Percentiles rank a stretch among this genome's conserved stretches.
These are phyloP conservation scores for Hypoxylon sp. DNA, from an alignment of 2,329 filamentous ascomycete species.

Conservation along the genomic window DNA sequence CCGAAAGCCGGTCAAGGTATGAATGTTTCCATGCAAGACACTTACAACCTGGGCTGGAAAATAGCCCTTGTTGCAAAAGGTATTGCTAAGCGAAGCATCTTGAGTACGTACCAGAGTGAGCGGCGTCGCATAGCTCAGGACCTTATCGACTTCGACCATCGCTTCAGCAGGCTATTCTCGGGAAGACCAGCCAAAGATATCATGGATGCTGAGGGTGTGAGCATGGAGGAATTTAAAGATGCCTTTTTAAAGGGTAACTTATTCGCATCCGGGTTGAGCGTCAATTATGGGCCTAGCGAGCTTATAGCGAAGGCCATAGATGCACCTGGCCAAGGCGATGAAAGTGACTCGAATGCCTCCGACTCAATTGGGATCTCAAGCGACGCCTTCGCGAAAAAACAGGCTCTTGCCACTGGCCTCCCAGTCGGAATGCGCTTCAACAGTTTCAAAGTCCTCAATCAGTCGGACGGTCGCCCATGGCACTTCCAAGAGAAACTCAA, in stretches of 20 bases:
- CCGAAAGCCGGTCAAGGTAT: slow-evolving; percentile 80
- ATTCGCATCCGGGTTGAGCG: slow-evolving; percentile 70
- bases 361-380: slow-evolving; percentile 19
- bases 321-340: slow-evolving; percentile 62
- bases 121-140: slow-evolving; percentile 73
- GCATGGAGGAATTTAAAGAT: slow-evolving; percentile 74
- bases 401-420: slow-evolving; percentile 63
- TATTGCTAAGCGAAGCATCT: slow-evolving; percentile 59
- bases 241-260: slow-evolving; percentile 72
- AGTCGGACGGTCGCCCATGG: slow-evolving; percentile 69
- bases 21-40: slow-evolving; percentile 80
- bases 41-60: slow-evolving; percentile 72
- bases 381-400: slow-evolving; percentile 49
- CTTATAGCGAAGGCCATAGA: slow-evolving; percentile 69
- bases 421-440: slow-evolving; percentile 71
- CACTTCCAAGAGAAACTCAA: slow-evolving; percentile 71
- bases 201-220: slow-evolving; percentile 71
- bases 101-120: slow-evolving; percentile 67
- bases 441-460: slow-evolving; percentile 72
- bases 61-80: slow-evolving; percentile 64
- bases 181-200: slow-evolving; percentile 44
- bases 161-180: slow-evolving; percentile 70
- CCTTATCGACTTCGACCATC: slow-evolving; percentile 75
- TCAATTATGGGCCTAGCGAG: slow-evolving; percentile 71
- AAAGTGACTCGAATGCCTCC: slow-evolving; percentile 56